Conservation (phyloP, 768 basidiomycete species). For the Lenzites betulinus region DNA sequence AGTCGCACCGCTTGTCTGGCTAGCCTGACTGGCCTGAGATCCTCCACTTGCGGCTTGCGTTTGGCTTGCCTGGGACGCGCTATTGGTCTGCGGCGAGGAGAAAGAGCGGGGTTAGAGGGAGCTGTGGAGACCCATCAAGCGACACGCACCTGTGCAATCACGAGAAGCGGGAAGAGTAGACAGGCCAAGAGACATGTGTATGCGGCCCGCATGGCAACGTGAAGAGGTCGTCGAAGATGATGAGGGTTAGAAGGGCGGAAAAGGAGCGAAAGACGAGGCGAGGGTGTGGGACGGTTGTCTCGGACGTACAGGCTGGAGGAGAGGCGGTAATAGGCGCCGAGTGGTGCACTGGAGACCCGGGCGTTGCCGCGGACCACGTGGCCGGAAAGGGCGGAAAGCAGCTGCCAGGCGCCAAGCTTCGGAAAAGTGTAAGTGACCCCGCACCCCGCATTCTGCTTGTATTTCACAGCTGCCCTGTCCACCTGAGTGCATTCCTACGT, state of each 20-base stretch:
- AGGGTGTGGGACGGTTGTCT: not conserved
- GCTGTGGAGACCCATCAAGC: not conserved
- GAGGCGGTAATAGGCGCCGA: not conserved
- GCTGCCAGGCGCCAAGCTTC: conserved; percentile 7
- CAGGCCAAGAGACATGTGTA: conserved; percentile 19
- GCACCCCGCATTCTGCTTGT: conserved; percentile 9
- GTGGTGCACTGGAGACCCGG: not conserved
- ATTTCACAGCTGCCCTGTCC: not conserved
- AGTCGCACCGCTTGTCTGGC: not conserved
- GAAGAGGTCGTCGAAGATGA: not conserved
- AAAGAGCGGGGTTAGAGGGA: conserved; percentile 19
- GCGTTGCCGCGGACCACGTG: conserved; percentile 2
- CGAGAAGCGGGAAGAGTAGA: conserved; percentile 43
- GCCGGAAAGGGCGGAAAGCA: conserved; percentile 7
- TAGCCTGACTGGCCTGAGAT: not conserved
- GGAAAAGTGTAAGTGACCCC: not conserved
- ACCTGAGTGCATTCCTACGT: conserved; percentile 11
- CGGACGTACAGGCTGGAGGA: conserved; percentile 13
- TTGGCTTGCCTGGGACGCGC: not conserved
- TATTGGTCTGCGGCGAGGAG: conserved; percentile 16
- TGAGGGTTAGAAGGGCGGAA: not conserved
- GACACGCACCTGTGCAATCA: conserved; percentile 40
- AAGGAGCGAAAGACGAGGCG: conserved; percentile 11
- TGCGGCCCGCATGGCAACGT: conserved; percentile 15
- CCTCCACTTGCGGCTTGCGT: conserved; percentile 1